Base-by-base conservation (phyloP, 371 early-diverging fungal genomes). In the Thermomucor indicae-seudaticae region DNA sequence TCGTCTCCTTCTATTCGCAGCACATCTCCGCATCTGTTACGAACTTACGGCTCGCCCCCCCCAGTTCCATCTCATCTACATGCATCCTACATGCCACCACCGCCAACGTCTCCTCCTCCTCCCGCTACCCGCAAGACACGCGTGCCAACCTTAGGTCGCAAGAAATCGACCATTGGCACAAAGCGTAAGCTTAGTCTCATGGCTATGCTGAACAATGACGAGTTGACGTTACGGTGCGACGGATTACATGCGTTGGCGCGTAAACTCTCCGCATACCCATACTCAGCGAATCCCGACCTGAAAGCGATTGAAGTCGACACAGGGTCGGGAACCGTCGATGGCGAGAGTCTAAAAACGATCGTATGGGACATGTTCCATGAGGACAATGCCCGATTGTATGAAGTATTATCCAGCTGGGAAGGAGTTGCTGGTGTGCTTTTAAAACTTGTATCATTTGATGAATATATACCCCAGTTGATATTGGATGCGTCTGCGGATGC, bases 1-100 rank as follows among this genome's bases (percentile, higher is more conserved):
- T 89, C 93, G 64, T 99, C 97, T 28, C 90, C 89, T 23, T 98
- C 98, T 45, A 96, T 92, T 70, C 92, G 92, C 60, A 99, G 98
- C 57, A 98, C 96, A 73, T 99, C 99, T 34, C 99, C 99, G 8
- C 59, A 63, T 31, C 30, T 58, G 22, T 24, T 47, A 14, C 53
- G 53, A 39, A 43, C 46, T 4, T 53, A 53, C 34, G 49, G 51
- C 19, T 46, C 64, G 16, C 65, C 69, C 12, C 53, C 65, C 6
- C 54, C 58, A 24, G 27, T 49, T 16, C 57, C 67, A 10, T 63
- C 64, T 30, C 57, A 63, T 2, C 46, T 60, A 24, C 58, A 60
- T 24, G 20, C 40, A 20, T 47, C 46, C 31, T 53, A 35, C 37
- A 27, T 38, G 40, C 51, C 46, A 37, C 53, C 55, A 16, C 43